phyloP scores from a whole-genome alignment of 768 basidiomycete genomes.

The Suillus plorans region DNA sequence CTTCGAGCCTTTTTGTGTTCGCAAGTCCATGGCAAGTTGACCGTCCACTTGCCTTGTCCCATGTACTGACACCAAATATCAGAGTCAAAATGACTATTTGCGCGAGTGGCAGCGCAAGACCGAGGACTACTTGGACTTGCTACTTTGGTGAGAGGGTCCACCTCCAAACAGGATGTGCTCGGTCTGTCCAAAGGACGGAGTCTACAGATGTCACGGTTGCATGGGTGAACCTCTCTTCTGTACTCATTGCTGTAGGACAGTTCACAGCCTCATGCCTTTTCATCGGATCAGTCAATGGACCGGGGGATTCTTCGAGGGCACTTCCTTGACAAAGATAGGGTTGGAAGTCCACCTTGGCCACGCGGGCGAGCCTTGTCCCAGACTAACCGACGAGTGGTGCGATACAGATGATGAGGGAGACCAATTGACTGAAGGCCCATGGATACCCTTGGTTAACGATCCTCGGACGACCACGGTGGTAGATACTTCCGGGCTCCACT shows the following conservation, averaged over 20 bases:
- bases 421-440: not conserved
- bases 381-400: not conserved
- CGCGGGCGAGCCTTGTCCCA: constrained; percentile 3
- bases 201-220: not conserved
- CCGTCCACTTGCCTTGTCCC: not conserved
- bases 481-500: not conserved
- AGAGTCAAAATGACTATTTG: constrained; percentile 9
- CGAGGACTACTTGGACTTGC: not conserved
- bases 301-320: too few relatives aligned
- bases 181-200: not conserved
- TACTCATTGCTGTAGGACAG: not conserved
- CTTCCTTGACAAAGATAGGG: too few relatives aligned
- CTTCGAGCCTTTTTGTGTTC: not conserved
- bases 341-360: too few relatives aligned
- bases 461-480: not conserved
- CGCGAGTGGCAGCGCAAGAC: not conserved
- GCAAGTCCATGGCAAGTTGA: not conserved
- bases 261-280: constrained; percentile 6
- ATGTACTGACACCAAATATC: not conserved
- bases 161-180: not conserved
- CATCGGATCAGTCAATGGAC: constrained; percentile 1
- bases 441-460: too few relatives aligned
- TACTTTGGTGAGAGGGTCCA: not conserved
- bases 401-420: not conserved
- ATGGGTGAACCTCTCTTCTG: constrained; percentile 1